Percentiles rank a stretch among this genome's conserved stretches.
Evolutionary conservation across 2,329 filamentous ascomycete genomes (phyloP).

Genomic region (Dactylellina drechsleri): DNA sequence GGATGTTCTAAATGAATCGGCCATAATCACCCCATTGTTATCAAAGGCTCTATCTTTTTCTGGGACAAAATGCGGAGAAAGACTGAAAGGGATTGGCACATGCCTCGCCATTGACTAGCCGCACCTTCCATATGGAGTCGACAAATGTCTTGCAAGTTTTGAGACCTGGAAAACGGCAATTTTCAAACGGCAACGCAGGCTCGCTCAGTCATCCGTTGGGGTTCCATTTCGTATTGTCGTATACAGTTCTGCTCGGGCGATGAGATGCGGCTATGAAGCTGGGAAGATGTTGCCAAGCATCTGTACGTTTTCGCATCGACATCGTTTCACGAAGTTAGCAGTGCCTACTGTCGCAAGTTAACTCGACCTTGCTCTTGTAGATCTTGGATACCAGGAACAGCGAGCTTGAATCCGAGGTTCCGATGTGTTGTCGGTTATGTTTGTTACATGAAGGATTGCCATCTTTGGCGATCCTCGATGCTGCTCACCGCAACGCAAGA

Average conservation of each 20-base stretch:
- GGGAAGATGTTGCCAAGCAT: background rate
- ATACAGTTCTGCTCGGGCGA: slow-evolving; percentile 15
- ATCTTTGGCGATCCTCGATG: background rate
- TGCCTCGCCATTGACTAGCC: slow-evolving; percentile 32
- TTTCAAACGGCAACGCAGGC: slow-evolving; percentile 35
- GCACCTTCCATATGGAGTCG: slow-evolving; percentile 51
- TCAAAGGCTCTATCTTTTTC: slow-evolving; percentile 48
- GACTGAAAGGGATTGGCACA: slow-evolving; percentile 40
- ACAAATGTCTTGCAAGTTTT: slow-evolving; percentile 50
- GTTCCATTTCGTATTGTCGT: slow-evolving; percentile 28
- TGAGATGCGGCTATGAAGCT: slow-evolving; percentile 22
- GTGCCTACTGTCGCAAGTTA: too few species aligned
- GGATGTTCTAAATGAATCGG: slow-evolving; percentile 44
- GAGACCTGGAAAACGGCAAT: slow-evolving; percentile 40
- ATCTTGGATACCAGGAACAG: too few species aligned
- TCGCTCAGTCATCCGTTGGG: too few species aligned
- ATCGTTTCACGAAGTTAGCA: slow-evolving; percentile 1
- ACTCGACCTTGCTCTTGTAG: too few species aligned
- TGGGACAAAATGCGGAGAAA: slow-evolving; percentile 53
- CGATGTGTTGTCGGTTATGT: slow-evolving; percentile 16
- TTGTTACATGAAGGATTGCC: slow-evolving; percentile 38
- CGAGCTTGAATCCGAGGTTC: too few species aligned
- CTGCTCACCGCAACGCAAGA: slow-evolving; percentile 13
- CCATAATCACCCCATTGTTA: slow-evolving; percentile 48
- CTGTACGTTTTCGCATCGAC: background rate